These are phyloP conservation scores for Ogataea populi-albae DNA, from an alignment of 805 yeast species.

Conservation along the genomic window DNA sequence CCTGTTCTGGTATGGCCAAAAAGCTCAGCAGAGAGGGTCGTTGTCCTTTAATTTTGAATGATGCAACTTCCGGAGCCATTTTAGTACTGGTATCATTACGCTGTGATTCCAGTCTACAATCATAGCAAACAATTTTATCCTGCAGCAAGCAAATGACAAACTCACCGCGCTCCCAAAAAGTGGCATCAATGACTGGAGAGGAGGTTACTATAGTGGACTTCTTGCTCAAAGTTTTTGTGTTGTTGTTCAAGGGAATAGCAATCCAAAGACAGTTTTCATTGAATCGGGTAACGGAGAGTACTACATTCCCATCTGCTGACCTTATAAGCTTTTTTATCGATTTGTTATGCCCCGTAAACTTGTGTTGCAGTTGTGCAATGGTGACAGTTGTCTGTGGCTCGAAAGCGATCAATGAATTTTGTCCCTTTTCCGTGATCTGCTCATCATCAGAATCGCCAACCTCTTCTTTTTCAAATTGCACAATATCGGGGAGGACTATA, in stretches of 20 bases:
- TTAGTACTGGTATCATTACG: slow-evolving; percentile 21
- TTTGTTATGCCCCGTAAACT: slow-evolving; percentile 83
- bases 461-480: slow-evolving; percentile 23
- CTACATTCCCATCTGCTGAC: slow-evolving; percentile 62
- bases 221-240: slow-evolving; percentile 32
- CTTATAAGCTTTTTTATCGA: slow-evolving; percentile 67
- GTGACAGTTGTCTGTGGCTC: neutral
- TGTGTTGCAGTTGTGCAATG: slow-evolving; percentile 42
- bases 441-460: slow-evolving; percentile 3
- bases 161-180: slow-evolving; percentile 47
- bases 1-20: slow-evolving; percentile 36
- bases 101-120: slow-evolving; percentile 39
- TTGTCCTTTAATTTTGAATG: slow-evolving; percentile 4
- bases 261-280: slow-evolving; percentile 63
- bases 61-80: slow-evolving; percentile 22
- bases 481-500: slow-evolving; percentile 28
- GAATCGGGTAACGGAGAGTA: slow-evolving; percentile 59
- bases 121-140: slow-evolving; percentile 56
- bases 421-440: neutral
- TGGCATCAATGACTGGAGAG: slow-evolving; percentile 45
- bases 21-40: slow-evolving; percentile 25
- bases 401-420: neutral
- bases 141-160: slow-evolving; percentile 44
- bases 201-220: slow-evolving; percentile 40
- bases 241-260: slow-evolving; percentile 34